Evolutionary conservation across 78 protist genomes (phyloP), one percentile per base, ranked within the genome.

Genomic region (Ministeria vibrans): DNA sequence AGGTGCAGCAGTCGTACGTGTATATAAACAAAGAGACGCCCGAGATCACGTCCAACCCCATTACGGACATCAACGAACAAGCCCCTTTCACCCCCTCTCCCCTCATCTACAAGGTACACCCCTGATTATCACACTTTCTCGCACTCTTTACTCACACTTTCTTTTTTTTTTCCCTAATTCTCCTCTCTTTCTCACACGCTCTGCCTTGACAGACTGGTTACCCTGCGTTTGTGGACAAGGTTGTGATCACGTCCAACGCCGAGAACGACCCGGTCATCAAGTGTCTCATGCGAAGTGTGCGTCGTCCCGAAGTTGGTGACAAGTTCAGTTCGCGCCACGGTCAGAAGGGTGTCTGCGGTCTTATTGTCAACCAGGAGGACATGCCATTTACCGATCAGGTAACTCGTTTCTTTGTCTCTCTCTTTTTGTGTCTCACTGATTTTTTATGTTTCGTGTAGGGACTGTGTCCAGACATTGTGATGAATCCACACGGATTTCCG

Each of bases 401-500:
- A n/a, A n/a, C n/a, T n/a, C n/a, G n/a, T n/a, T n/a, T n/a, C n/a
- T n/a, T n/a, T n/a, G n/a, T n/a, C n/a, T n/a, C n/a, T n/a, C n/a
- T n/a, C n/a, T n/a, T n/a, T n/a, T n/a, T n/a, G n/a, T n/a, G n/a
- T n/a, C n/a, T n/a, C n/a, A n/a, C n/a, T n/a, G n/a, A n/a, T 74
- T 75, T 55, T 25, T 51, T 38, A 18, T 68, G 38, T 68, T 13
- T 39, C 13, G 53, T 69, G 23, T n/a, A n/a, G n/a, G 99, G 99
- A 63, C 82, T 99, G 23, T 89, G 91, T 22, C 99, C 99, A 3
- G 99, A 99, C 83, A 85, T 98, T 43, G 92, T 99, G 88, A 98
- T 99, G 99, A 99, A 99, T 85, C 99, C 99, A 22, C 99, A 99
- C 88, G 99, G 99, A 86, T 84, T 79, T 23, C 80, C 79, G 49